Percentiles rank a stretch among this genome's conserved stretches.
Evolutionary conservation across 176 grass and related monocot genomes (phyloP).

Genomic region (Phoenix dactylifera): DNA sequence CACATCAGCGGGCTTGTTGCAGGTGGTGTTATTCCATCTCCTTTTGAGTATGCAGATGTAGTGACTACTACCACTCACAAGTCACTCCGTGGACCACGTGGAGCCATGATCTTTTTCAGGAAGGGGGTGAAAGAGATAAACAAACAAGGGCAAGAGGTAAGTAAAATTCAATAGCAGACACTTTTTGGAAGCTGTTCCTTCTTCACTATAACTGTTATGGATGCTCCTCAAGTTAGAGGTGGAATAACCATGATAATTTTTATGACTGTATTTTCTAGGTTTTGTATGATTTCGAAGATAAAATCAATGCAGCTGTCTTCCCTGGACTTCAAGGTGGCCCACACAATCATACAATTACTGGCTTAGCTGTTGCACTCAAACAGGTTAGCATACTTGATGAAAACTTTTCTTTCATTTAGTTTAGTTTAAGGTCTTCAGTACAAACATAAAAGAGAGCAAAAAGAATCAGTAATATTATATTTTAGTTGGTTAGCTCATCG

Average conservation of each 20-base stretch:
- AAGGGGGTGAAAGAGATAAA: constrained; percentile 95
- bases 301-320: constrained; percentile 96
- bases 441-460: no score
- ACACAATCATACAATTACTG: constrained; percentile 98
- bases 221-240: no score
- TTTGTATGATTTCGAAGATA: constrained; percentile 87
- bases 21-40: constrained; percentile 85
- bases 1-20: constrained; percentile 97
- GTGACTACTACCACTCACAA: constrained; percentile 98
- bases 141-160: constrained; percentile 87
- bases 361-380: constrained; percentile 96
- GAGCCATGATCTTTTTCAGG: constrained; percentile 98
- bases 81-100: constrained; percentile 92
- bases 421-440: no score
- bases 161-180: background rate
- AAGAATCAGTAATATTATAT: no score
- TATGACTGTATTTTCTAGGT: constrained; percentile 43
- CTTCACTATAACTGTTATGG: no score
- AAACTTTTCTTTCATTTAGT: no score
- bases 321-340: constrained; percentile 97
- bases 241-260: constrained; percentile 6
- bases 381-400: constrained; percentile 35
- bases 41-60: constrained; percentile 96
- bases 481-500: no score
- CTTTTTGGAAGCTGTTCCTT: no score